Base-by-base conservation (phyloP, 2,329 filamentous ascomycete species). In the Aspergillus vadensis region DNA sequence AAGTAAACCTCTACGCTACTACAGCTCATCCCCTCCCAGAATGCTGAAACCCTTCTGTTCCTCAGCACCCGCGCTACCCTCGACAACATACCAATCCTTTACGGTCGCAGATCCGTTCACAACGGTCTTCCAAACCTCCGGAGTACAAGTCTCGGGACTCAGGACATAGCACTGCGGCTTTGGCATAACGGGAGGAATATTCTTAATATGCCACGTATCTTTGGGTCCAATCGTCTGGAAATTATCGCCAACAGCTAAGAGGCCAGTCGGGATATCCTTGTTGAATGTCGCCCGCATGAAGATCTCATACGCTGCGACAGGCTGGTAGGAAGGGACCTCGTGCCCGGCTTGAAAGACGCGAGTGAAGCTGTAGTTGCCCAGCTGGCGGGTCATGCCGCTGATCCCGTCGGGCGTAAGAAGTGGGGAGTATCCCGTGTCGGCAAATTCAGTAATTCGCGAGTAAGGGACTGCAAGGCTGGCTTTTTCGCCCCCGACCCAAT, bases 401-500 rank as follows among this genome's bases (percentile, higher is more conserved):
- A 64, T 56, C 48, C 72, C 68, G 14, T 66, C 67, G 10, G 59
- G 43, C 43, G 69, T 72, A 10, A 61, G 49, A 32, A 76, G 69
- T 3, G 65, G 55, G n/a, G 67, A 61, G 55, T 76, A 76, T 12
- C 72, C 74, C 5, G 71, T 68, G 12, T 58, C 59, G 2, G 47
- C 12, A 25, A 60, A 61, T 14, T 3, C 67, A 54, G 58, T 69
- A 5, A 75, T 68, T 25, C 72, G 66, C 2, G 72, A 69, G 65
- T 81, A 81, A 14, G 79, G 75, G 36, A 84, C 74, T 1, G 77
- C 79, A 1, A 84, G 74, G 50, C 78, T 80, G 7, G 79, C 76
- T 9, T 70, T 66, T 65, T 85, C 82, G 44, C 81, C 83, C 7
- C 82, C 82, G 12, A 83, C 68, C 83, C 82, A 85, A 68, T 83